Evolutionary conservation across 2,329 filamentous ascomycete species (phyloP).

Genomic region (Pseudogymnoascus sp.): DNA sequence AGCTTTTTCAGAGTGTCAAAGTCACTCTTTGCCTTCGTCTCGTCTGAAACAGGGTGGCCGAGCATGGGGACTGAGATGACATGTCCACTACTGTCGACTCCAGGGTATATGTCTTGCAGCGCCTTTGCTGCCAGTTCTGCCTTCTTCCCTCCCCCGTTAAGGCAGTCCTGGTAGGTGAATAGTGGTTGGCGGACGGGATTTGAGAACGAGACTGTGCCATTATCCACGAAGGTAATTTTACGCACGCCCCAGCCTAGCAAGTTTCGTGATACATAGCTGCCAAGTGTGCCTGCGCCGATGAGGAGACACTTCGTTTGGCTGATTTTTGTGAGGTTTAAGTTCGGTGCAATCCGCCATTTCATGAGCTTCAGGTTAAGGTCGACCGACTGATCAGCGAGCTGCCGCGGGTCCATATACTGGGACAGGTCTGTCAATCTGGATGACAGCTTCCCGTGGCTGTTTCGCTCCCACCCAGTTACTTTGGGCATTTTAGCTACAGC

Average conservation of each 20-base stretch:
- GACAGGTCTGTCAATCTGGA: slow-evolving; percentile 74
- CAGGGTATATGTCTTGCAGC: slow-evolving; percentile 79
- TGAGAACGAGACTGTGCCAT: slow-evolving; percentile 85
- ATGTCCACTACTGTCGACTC: slow-evolving; percentile 73
- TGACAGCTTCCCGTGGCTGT: slow-evolving; percentile 66
- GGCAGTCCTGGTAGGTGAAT: slow-evolving; percentile 82
- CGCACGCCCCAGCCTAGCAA: slow-evolving; percentile 92
- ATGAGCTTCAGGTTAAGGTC: slow-evolving; percentile 96
- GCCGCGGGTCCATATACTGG: slow-evolving; percentile 85
- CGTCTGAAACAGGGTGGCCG: slow-evolving; percentile 76
- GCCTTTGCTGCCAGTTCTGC: slow-evolving; percentile 72
- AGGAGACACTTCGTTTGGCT: slow-evolving; percentile 85
- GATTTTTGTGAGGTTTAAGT: slow-evolving; percentile 77
- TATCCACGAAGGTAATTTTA: slow-evolving; percentile 94
- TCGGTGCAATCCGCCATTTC: slow-evolving; percentile 94
- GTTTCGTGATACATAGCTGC: slow-evolving; percentile 86
- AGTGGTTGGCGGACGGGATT: slow-evolving; percentile 94
- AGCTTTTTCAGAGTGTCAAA: slow-evolving; percentile 67
- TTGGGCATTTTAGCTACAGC: slow-evolving; percentile 58
- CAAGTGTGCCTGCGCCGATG: slow-evolving; percentile 85
- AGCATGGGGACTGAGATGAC: slow-evolving; percentile 89
- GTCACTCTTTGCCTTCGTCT: slow-evolving; percentile 59
- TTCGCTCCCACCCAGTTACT: slow-evolving; percentile 91
- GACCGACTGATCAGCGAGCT: slow-evolving; percentile 85
- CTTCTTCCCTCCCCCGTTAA: slow-evolving; percentile 76